Base-by-base conservation (phyloP, 169 alveolate genomes). In the Eimeria necatrix region DNA sequence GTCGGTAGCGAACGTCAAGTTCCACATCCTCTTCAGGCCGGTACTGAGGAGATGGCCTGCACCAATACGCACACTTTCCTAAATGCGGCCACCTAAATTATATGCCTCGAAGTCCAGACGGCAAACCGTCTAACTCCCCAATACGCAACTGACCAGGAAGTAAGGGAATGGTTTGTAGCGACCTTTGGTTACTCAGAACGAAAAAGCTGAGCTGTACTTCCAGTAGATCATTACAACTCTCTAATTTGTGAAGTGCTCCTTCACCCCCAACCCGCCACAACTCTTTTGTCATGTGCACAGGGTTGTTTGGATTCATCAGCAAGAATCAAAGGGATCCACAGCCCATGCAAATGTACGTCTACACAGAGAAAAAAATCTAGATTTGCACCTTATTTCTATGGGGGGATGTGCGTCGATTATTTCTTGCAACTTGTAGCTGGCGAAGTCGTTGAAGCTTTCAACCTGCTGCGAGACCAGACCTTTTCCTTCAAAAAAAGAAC, bases 391-490 rank as follows among this genome's bases (percentile, higher is more conserved):
- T 81, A 98, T 98, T 90, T 97, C 97, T 41, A 99, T 97, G 4
- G 98, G 98, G 0, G 99, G 99, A 95, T 98, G 99, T 94, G 99
- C 99, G 74, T 98, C 99, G 16, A 99, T 98, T 22, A 99, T 98
- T 95, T 99, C 99, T 96, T 94, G 96, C 97, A 99, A 96, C 94
- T 98, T 98, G 97, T 97, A 98, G 80, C 97, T 98, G 20, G 99
- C 97, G 94, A 99, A 99, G 93, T 99, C 99, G 95, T 99, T 98
- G 96, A 98, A 99, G 56, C 99, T 98, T 80, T 99, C 99, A 26
- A 99, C 97, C 97, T 99, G 99, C 95, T 99, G 99, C 51, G 98
- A 98, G 18, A 99, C 99, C 52, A 99, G 96, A 32, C 99, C 99
- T 46, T 95, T 68, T 4, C 64, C 95, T 10, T 91, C 70, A 56